Evolutionary conservation across 345 rosid genomes (phyloP).

Genomic region (Linum tenue): DNA sequence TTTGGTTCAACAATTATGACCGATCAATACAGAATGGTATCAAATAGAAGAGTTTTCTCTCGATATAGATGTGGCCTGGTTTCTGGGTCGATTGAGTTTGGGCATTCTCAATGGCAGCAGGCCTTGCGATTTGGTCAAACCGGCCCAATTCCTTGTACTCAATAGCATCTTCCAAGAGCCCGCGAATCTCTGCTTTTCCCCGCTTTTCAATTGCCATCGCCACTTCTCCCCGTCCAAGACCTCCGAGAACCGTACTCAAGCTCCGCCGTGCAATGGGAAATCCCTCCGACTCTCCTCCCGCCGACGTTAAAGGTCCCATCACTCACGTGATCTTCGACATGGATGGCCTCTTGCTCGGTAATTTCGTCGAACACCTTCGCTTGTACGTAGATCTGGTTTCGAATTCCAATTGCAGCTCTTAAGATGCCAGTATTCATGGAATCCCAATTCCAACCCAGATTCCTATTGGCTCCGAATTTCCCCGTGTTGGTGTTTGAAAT

Average conservation of each 20-base stretch:
- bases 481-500: not conserved
- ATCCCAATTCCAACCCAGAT: not conserved
- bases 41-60: too few relatives aligned
- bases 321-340: conserved; percentile 92
- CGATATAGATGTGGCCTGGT: too few relatives aligned
- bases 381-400: not conserved
- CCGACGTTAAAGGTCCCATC: conserved; percentile 33
- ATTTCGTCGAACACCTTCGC: conserved; percentile 8
- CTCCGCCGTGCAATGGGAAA: conserved; percentile 12
- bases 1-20: too few relatives aligned
- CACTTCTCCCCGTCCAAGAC: not conserved
- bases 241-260: not conserved
- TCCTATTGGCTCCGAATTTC: not conserved
- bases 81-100: too few relatives aligned
- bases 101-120: too few relatives aligned
- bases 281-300: not conserved
- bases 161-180: too few relatives aligned
- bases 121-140: too few relatives aligned
- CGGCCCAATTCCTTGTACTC: too few relatives aligned
- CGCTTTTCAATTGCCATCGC: not conserved
- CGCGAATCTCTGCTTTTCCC: too few relatives aligned
- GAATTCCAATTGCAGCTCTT: not conserved
- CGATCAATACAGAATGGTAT: too few relatives aligned
- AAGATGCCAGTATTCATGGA: not conserved
- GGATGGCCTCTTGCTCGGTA: conserved; percentile 95